A percentile compares a stretch with the other conserved stretches of the same genome.
phyloP scores from a whole-genome alignment of 2,329 filamentous ascomycete species.

The Colletotrichum abscissum region DNA sequence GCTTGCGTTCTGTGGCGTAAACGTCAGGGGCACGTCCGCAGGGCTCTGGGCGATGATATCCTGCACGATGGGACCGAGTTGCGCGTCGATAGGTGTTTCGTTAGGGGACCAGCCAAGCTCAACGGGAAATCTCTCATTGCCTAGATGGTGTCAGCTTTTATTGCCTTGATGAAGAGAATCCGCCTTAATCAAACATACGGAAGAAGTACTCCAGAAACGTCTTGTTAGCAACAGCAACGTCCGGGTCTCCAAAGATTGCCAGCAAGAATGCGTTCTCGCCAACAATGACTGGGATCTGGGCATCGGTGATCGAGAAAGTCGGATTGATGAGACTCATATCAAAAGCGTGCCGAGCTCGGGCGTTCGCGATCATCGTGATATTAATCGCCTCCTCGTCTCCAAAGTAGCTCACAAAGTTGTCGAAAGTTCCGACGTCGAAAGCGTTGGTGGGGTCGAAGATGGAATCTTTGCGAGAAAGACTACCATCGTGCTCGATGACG shows the following conservation, averaged over 20 bases:
- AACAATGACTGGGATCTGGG: constrained; percentile 47
- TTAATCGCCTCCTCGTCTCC: neutral
- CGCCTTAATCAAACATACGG: constrained; percentile 41
- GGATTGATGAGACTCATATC: constrained; percentile 44
- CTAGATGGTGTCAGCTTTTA: neutral
- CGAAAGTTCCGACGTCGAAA: constrained; percentile 41
- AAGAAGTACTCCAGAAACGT: constrained; percentile 57
- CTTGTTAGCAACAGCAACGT: constrained; percentile 50
- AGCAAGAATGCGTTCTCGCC: constrained; percentile 62
- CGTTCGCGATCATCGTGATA: constrained; percentile 42
- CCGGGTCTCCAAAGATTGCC: constrained; percentile 57
- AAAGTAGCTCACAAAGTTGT: constrained; percentile 13
- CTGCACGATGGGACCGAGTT: neutral
- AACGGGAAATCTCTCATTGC: neutral
- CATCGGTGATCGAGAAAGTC: neutral
- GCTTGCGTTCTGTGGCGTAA: neutral
- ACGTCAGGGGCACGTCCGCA: neutral
- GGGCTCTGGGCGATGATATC: constrained; percentile 1
- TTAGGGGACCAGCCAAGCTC: neutral
- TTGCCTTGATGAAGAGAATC: accelerated
- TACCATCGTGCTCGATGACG: constrained; percentile 1
- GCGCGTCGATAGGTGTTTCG: neutral
- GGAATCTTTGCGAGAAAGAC: constrained; percentile 54
- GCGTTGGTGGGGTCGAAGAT: constrained; percentile 61
- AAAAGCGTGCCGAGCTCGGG: neutral